A percentile compares a stretch with the other conserved stretches of the same genome.
Evolutionary conservation across 2,329 filamentous ascomycete genomes (phyloP).

Genomic region (Colletotrichum sp.): DNA sequence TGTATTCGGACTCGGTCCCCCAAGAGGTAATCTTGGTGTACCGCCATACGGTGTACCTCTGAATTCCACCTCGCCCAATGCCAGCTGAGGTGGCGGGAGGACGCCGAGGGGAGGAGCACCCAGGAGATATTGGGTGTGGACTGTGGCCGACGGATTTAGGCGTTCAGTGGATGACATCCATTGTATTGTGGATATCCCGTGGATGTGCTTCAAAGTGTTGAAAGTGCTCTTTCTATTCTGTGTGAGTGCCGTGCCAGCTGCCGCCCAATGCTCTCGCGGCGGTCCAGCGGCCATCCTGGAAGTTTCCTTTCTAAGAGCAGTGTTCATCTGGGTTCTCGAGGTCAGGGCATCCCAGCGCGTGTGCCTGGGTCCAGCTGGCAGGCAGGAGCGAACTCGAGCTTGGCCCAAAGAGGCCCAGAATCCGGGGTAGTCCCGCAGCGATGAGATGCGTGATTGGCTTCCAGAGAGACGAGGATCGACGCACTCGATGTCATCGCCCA

Average conservation of each 20-base stretch:
- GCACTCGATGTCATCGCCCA: constrained; percentile 18
- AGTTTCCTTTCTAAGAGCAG: background rate
- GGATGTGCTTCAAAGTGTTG: background rate
- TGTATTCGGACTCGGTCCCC: background rate
- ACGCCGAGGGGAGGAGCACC: background rate
- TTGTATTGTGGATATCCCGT: background rate
- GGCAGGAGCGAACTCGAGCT: background rate
- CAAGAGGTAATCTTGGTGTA: background rate
- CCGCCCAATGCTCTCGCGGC: background rate
- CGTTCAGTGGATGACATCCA: background rate
- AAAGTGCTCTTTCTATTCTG: background rate
- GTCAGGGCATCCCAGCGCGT: background rate
- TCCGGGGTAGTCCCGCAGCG: constrained; percentile 12
- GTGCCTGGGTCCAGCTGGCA: constrained; percentile 2
- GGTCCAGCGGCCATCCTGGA: background rate
- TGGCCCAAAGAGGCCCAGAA: constrained; percentile 14
- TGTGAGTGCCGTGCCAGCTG: background rate
- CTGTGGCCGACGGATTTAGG: background rate
- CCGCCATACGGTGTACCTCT: background rate
- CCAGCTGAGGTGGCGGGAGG: background rate
- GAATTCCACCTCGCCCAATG: background rate
- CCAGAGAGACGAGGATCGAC: constrained; percentile 1
- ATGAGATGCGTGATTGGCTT: constrained; percentile 3
- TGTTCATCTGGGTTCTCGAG: background rate
- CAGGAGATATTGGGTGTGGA: background rate